phyloP scores from a whole-genome alignment of 148 eudicot genomes.

The Rhododendron henanense region DNA sequence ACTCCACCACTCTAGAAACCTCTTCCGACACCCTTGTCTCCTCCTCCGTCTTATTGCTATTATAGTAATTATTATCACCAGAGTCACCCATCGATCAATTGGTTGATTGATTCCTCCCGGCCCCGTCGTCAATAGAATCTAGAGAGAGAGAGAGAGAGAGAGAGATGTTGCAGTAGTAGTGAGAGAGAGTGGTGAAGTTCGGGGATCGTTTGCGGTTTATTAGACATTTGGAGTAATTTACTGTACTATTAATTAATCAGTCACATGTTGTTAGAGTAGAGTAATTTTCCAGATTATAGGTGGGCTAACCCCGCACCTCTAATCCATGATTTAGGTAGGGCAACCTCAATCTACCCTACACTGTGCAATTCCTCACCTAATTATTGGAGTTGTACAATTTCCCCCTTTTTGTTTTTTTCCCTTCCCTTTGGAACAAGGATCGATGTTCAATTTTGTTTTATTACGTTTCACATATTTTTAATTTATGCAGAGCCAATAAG shows the following conservation, averaged over 20 bases:
- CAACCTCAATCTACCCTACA: neutral
- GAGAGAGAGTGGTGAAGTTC: neutral
- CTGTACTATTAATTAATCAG: neutral
- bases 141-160: neutral
- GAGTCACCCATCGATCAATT: constrained; percentile 14
- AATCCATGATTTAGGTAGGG: neutral
- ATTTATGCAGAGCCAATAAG: no score
- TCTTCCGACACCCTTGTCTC: constrained; percentile 33
- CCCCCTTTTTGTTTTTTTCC: no score
- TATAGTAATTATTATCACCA: neutral
- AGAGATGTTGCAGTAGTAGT: neutral
- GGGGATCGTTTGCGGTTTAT: neutral
- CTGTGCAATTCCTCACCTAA: no score
- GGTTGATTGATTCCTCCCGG: neutral
- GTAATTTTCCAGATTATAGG: neutral
- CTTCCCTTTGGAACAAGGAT: no score
- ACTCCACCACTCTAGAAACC: constrained; percentile 52
- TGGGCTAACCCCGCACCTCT: neutral
- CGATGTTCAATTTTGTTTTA: no score
- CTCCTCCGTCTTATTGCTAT: neutral
- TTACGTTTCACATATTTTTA: no score
- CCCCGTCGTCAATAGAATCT: neutral
- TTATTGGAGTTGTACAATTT: no score
- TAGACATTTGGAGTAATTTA: neutral
- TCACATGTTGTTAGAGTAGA: neutral